Base-by-base conservation (phyloP, 208 protist genomes). In the Phytomonas sp. region DNA sequence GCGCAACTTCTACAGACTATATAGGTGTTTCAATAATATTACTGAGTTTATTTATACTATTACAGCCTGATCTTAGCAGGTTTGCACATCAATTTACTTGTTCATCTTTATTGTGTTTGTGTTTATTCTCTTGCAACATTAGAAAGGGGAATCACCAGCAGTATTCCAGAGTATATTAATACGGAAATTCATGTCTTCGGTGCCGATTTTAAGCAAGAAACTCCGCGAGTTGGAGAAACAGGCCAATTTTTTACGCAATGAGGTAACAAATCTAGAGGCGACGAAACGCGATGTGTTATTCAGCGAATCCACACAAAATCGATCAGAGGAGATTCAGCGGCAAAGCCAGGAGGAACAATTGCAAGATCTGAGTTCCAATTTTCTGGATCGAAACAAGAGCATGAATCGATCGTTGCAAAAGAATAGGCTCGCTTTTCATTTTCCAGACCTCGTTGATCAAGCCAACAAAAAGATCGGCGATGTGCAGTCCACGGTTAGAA, bases 231-330 rank as follows among this genome's bases (percentile, higher is more conserved):
- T 88, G 33, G 81, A 93, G 70, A 74, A 70, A 29, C 73, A 85
- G 49, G 83, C 84, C 34, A 83, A 86, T 45, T 59, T 61, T n/a
- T 77, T 93, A 19, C 87, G 87, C 45, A 76, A 71, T 36, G 84
- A 93, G 64, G 84, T 93, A 59, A 69, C 77, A 42, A 66, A 76
- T 62, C 78, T 93, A 26, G 77, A 89, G 62, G 72, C 76, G 56
- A 89, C 84, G 6, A 77, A 81, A 56, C 76, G 67, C 68, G 72
- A 74, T 60, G 66, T 85, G 45, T 79, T 70, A 12, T 72, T 82
- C 37, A 68, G 61, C 14, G 76, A 75, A 67, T 72, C 71, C 10
- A 78, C 78, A 7, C 0, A 67, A 31, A 67, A 31, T 59, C 75
- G 80, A 36, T 67, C 72, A 29, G 69, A 42, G 45, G 81, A 77